A percentile compares a stretch with the other conserved stretches of the same genome.
phyloP scores from a whole-genome alignment of 2,329 filamentous ascomycete species.

The Ilyonectria robusta region DNA sequence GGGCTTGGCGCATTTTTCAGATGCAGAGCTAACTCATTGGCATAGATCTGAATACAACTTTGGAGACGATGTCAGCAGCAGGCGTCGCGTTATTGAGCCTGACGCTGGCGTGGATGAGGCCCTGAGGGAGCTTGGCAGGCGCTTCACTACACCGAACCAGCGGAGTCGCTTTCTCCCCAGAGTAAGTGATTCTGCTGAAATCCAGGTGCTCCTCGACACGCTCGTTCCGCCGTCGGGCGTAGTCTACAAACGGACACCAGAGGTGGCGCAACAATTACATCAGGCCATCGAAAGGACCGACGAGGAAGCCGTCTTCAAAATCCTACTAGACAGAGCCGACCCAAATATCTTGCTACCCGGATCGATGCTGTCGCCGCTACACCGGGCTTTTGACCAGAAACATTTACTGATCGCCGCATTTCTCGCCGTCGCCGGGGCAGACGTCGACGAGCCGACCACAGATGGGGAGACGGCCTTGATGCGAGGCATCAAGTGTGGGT shows the following conservation, averaged over 20 bases:
- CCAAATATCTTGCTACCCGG: conserved; percentile 46
- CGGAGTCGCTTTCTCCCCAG: conserved; percentile 41
- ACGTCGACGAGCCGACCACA: conserved; percentile 47
- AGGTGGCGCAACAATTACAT: conserved; percentile 44
- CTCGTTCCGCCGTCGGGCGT: conserved; percentile 43
- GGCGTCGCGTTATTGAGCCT: conserved; percentile 47
- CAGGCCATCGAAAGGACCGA: conserved; percentile 44
- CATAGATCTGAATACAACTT: conserved; percentile 41
- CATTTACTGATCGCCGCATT: conserved; percentile 48
- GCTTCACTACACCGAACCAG: conserved; percentile 44
- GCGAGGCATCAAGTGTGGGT: conserved; percentile 47
- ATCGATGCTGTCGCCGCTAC: conserved; percentile 47
- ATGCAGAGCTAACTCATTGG: conserved; percentile 25
- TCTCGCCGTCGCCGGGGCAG: conserved; percentile 46
- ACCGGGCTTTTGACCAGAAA: conserved; percentile 45
- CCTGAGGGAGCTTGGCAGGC: conserved; percentile 43
- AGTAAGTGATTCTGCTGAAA: conserved; percentile 48
- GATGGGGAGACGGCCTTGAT: conserved; percentile 47
- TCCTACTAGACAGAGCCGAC: conserved; percentile 43
- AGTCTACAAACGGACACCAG: conserved; percentile 38
- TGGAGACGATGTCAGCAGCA: conserved; percentile 38
- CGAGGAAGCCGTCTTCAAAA: conserved; percentile 45
- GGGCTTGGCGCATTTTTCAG: neutral
- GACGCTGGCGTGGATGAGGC: conserved; percentile 45
- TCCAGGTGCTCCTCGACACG: conserved; percentile 47